These are phyloP conservation scores for Metrosideros polymorpha DNA, from an alignment of 441 rosid genomes.

Conservation along the genomic window DNA sequence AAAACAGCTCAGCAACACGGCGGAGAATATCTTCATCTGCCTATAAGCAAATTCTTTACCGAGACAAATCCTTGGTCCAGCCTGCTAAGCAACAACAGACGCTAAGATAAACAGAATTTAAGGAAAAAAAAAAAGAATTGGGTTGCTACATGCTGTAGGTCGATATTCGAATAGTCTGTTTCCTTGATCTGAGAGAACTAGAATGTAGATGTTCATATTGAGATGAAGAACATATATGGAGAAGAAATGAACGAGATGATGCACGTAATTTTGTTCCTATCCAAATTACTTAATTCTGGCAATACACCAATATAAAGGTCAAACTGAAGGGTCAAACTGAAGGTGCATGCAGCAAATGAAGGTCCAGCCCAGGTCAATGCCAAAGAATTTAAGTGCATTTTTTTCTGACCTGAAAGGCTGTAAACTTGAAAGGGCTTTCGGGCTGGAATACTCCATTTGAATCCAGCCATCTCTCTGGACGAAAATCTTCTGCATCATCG, in stretches of 20 bases:
- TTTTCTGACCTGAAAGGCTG: constrained; percentile 40
- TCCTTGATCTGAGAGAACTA: background rate
- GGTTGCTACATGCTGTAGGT: background rate
- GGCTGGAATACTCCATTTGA: constrained; percentile 30
- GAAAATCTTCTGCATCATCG: constrained; percentile 40
- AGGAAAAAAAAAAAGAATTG: background rate
- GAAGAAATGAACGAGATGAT: background rate
- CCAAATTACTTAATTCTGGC: background rate
- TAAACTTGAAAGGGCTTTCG: constrained; percentile 48
- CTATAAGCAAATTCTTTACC: constrained; percentile 81
- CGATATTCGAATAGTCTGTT: background rate
- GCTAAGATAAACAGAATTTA: background rate
- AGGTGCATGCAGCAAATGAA: background rate
- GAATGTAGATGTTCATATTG: background rate
- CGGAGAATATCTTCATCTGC: constrained; percentile 64
- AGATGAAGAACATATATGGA: background rate
- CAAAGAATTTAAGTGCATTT: background rate
- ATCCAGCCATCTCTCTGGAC: constrained; percentile 46
- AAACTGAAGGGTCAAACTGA: background rate
- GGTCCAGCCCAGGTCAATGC: background rate
- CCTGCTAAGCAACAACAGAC: constrained; percentile 21
- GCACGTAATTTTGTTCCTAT: background rate
- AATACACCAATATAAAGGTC: background rate
- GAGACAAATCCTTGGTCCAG: constrained; percentile 69
- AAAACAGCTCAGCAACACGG: constrained; percentile 29